Evolutionary conservation across 2,329 filamentous ascomycete genomes (phyloP).

Genomic region (Venturia pyrina): DNA sequence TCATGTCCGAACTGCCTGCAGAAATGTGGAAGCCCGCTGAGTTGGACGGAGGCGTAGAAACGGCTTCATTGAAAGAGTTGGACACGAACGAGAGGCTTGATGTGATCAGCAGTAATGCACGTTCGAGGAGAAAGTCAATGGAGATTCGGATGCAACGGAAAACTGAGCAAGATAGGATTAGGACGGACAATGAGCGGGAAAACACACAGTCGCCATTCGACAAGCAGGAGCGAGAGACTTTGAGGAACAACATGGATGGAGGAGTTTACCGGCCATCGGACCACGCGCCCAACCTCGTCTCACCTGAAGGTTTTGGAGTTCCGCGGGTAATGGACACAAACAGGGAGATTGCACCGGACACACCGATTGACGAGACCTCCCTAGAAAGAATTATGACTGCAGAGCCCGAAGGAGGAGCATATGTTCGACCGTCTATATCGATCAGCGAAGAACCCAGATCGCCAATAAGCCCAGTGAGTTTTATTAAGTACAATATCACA

Average conservation of each 20-base stretch:
- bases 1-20: background rate
- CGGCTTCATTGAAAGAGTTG: background rate
- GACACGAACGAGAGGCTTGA: conserved; percentile 2
- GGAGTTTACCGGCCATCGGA: background rate
- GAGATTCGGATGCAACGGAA: background rate
- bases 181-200: background rate
- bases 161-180: background rate
- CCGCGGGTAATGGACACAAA: background rate
- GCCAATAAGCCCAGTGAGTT: background rate
- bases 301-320: background rate
- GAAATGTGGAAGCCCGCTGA: background rate
- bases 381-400: background rate
- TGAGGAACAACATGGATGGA: background rate
- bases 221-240: background rate
- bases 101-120: background rate
- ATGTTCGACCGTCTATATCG: background rate
- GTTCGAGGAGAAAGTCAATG: background rate
- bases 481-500: background rate
- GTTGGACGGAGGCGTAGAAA: background rate
- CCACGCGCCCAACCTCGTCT: background rate
- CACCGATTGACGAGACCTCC: background rate
- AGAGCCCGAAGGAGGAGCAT: background rate
- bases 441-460: background rate
- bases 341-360: background rate
- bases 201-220: background rate